phyloP scores from a whole-genome alignment of 805 yeast species.

The Kazachstania psychrophila region DNA sequence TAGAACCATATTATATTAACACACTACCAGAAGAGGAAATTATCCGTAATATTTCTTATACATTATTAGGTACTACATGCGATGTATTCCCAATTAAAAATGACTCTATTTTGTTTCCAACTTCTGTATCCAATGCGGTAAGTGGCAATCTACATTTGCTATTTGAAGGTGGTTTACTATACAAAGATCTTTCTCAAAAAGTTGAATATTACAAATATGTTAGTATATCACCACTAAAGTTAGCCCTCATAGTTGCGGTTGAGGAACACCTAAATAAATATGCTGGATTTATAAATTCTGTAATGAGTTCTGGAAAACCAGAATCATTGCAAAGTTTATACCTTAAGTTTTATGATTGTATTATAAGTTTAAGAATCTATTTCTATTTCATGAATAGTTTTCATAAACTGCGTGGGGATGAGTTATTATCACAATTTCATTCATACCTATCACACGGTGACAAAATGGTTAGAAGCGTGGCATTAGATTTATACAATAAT shows the following conservation, averaged over 20 bases:
- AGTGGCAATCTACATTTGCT: slow-evolving; percentile 47
- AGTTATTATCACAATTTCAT: slow-evolving; percentile 45
- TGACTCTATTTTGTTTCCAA: slow-evolving; percentile 38
- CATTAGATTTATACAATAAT: slow-evolving; percentile 37
- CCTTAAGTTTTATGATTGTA: slow-evolving; percentile 39
- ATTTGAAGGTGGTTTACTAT: slow-evolving; percentile 67
- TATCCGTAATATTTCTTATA: slow-evolving; percentile 40
- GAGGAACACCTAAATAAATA: slow-evolving; percentile 36
- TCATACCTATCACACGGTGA: slow-evolving; percentile 58
- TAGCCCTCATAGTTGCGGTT: slow-evolving; percentile 48
- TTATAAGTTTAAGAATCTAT: slow-evolving; percentile 50
- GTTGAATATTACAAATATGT: slow-evolving; percentile 26
- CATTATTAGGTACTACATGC: slow-evolving; percentile 56
- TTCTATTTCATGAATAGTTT: slow-evolving; percentile 35
- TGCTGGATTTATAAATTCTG: slow-evolving; percentile 34
- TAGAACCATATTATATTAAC: slow-evolving; percentile 28
- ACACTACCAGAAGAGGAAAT: slow-evolving; percentile 35
- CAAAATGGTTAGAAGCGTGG: slow-evolving; percentile 34
- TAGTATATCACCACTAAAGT: slow-evolving; percentile 44
- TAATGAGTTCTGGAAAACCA: slow-evolving; percentile 33
- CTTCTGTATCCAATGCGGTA: slow-evolving; percentile 44
- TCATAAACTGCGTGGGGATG: slow-evolving; percentile 34
- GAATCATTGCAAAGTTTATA: slow-evolving; percentile 26
- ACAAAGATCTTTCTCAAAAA: slow-evolving; percentile 35
- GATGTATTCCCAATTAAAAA: slow-evolving; percentile 40